Evolutionary conservation across 441 rosid species (phyloP), one percentile per base, ranked within the genome.

Genomic region (Kokia cookei): DNA sequence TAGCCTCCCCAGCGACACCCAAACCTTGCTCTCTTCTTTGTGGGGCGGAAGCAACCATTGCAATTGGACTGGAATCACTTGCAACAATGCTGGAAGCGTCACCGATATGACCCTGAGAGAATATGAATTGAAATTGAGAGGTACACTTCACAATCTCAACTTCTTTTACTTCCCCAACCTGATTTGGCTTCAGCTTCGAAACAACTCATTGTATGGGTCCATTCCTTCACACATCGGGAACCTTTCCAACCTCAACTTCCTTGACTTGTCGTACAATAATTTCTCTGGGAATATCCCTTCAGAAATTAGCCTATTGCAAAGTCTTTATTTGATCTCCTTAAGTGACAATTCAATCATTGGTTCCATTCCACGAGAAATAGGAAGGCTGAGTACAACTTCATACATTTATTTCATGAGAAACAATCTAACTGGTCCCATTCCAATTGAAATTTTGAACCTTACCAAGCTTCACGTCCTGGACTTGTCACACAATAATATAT

Each of bases 141-240:
- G 81, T 65, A 72, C 74, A 4, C 79, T 82, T 45, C 0, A 64
- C 32, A 15, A 42, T n/a, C 74, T 79, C 68, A 54, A 65, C 0
- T 79, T 81, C 74, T 45, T 12, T 0, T 69, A 73, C 4, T 55
- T 78, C 50, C 76, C 61, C 0, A 9, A 60, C 27, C 78, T 82
- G 2, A 29, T 26, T 7, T 66, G n/a, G 10, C 57, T 78, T 42
- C 72, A 69, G 10, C 73, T 79, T 19, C 27, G 50, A 55, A 7
- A 5, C 27, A 79, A 79, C 50, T 13, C 48, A 17, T 6, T 79
- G 15, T 61, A 12, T 24, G 75, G 79, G 0, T 10, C 29, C 42
- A 82, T 82, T 61, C 78, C 80, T 0, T 13, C 74, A 1, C 58
- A 61, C 13, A 68, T 82, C 2, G 9, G 72, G 5, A 65, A 35